These are phyloP conservation scores for Ophiostoma perfectum DNA, from an alignment of 2,329 filamentous ascomycete species.

Conservation along the genomic window DNA sequence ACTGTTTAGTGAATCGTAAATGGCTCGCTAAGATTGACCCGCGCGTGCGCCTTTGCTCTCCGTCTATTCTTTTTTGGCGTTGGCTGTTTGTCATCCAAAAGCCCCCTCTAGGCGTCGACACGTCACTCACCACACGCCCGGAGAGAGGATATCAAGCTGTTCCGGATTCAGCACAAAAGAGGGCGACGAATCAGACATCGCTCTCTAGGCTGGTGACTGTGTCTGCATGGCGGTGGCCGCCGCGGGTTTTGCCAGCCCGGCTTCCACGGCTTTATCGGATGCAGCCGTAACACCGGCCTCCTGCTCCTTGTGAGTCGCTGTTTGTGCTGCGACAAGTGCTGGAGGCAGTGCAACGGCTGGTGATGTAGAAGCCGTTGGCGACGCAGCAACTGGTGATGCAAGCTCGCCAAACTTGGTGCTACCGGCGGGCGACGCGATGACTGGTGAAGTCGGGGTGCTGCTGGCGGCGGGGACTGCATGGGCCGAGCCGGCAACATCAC, in stretches of 20 bases:
- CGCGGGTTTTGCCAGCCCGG: slow-evolving; percentile 12
- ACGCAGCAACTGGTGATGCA: slow-evolving; percentile 10
- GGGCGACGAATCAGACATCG: slow-evolving; percentile 8
- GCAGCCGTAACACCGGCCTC: slow-evolving; percentile 41
- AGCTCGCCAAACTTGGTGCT: slow-evolving; percentile 2
- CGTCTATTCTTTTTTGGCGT: too few species aligned
- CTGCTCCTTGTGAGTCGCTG: slow-evolving; percentile 37
- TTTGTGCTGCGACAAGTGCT: not conserved
- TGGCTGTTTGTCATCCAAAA: too few species aligned
- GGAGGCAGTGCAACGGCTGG: not conserved
- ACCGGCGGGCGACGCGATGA: slow-evolving; percentile 27
- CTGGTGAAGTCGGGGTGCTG: slow-evolving; percentile 34
- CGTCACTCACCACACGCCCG: slow-evolving; percentile 8
- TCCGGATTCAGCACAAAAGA: not conserved
- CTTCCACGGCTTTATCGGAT: slow-evolving; percentile 26
- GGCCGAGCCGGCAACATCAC: slow-evolving; percentile 51
- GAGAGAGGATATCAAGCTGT: not conserved
- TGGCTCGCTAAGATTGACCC: too few species aligned
- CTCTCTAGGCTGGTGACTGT: not conserved
- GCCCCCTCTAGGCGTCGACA: not conserved
- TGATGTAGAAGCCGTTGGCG: not conserved
- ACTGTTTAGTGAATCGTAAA: too few species aligned
- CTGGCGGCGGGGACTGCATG: slow-evolving; percentile 31
- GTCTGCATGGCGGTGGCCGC: not conserved
- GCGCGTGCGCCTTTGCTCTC: too few species aligned